Evolutionary conservation across 164 flowering plant genomes (phyloP).

Genomic region (Berberis thunbergii): DNA sequence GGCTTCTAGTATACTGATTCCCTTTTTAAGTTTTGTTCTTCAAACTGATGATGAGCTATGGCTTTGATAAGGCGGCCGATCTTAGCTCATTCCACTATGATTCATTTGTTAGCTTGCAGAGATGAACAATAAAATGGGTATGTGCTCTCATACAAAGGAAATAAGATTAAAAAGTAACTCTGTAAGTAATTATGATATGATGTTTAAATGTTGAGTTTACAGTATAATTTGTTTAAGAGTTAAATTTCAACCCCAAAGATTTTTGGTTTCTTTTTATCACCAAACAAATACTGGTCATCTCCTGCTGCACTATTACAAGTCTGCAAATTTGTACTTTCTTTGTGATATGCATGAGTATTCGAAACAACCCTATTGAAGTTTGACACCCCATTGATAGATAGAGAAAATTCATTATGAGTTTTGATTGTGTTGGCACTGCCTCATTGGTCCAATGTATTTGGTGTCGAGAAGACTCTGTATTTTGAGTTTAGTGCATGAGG

Average conservation of each 20-base stretch:
- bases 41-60: too few relatives aligned
- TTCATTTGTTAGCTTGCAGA: too few relatives aligned
- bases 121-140: too few relatives aligned
- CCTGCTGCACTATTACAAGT: constrained; percentile 57
- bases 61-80: too few relatives aligned
- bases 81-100: too few relatives aligned
- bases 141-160: too few relatives aligned
- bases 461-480: constrained; percentile 28
- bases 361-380: constrained; percentile 22
- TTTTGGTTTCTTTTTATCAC: constrained; percentile 20
- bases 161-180: too few relatives aligned
- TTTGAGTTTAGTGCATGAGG: constrained; percentile 64
- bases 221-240: constrained; percentile 20
- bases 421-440: constrained; percentile 24
- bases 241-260: constrained; percentile 15
- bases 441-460: constrained; percentile 43
- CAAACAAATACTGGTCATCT: constrained; percentile 36
- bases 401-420: constrained; percentile 27
- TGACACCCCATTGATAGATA: constrained; percentile 30
- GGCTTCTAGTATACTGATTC: too few relatives aligned
- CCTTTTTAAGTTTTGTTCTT: too few relatives aligned
- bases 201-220: too few relatives aligned
- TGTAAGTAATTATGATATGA: too few relatives aligned
- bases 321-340: constrained; percentile 24
- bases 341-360: constrained; percentile 24